phyloP scores from a whole-genome alignment of 331 rosid genomes.

The Spiraea crenata region DNA sequence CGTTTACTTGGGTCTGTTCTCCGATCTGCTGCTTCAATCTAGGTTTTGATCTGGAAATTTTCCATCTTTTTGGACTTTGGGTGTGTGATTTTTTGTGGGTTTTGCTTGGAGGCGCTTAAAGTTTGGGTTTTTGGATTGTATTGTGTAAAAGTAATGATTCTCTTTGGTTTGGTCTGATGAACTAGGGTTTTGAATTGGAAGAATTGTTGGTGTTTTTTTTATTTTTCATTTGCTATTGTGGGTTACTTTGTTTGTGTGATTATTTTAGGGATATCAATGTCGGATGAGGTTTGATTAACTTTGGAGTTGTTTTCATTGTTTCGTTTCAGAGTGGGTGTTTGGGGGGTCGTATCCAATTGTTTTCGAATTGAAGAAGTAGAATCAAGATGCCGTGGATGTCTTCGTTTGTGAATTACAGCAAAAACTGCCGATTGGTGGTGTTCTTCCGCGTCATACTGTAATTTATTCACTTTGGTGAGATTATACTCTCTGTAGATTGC shows the following conservation, averaged over 20 bases:
- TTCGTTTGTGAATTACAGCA: slow-evolving; percentile 53
- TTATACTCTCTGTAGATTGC: slow-evolving; percentile 11
- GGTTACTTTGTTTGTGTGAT: neutral
- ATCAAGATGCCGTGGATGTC: slow-evolving; percentile 90
- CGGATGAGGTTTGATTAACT: slow-evolving; percentile 7
- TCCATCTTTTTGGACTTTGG: slow-evolving; percentile 4
- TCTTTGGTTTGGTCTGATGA: neutral
- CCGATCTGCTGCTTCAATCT: slow-evolving; percentile 21
- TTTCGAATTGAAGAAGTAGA: slow-evolving; percentile 37
- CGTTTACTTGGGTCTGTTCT: slow-evolving; percentile 20
- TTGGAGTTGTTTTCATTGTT: slow-evolving; percentile 7
- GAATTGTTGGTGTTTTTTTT: neutral
- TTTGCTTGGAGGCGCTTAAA: slow-evolving; percentile 8
- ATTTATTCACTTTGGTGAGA: slow-evolving; percentile 55
- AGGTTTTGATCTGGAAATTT: slow-evolving; percentile 27
- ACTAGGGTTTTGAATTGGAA: slow-evolving; percentile 1
- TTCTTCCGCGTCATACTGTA: slow-evolving; percentile 91
- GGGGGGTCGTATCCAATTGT: slow-evolving; percentile 15
- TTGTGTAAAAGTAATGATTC: neutral
- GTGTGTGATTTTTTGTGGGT: slow-evolving; percentile 17
- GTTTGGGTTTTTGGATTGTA: neutral
- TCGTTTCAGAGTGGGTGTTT: slow-evolving; percentile 29
- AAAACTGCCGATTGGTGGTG: slow-evolving; percentile 77
- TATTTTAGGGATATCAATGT: neutral
- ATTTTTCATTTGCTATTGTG: neutral